Base-by-base conservation (phyloP, 257 asterid species). In the Ocimum tenuiflorum region DNA sequence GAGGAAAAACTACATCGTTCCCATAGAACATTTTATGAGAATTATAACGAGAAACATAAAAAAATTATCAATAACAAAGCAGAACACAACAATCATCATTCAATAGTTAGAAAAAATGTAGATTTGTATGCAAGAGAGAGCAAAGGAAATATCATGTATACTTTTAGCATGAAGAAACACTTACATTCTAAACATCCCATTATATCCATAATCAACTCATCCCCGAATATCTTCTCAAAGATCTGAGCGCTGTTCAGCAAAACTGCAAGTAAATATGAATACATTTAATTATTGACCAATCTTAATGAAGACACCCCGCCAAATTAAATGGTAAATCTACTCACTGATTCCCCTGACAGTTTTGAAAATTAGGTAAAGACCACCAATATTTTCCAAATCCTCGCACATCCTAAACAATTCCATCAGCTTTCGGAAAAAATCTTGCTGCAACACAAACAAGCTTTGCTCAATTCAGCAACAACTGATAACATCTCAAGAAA, bases 171-270 rank as follows among this genome's bases (percentile, higher is more conserved):
- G 74, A 41, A 48, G 73, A 68, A 63, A 62, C 54, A 69, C 91
- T 81, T 81, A 94, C 99, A 85, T 77, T 94, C 99, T 62, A 94
- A 86, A 82, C 96, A 88, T 69, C 99, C 99, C 64, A 94, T 86
- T 71, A 90, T 72, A 79, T 94, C 96, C 85, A 90, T 83, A 43
- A 94, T 83, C 82, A 84, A 79, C 69, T 94, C 97, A 83, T 94
- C 97, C 68, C 94, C 95, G 8, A 94, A 85, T 69, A 94, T 81
- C 76, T 84, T 94, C 76, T 94, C 99, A 83, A 86, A 90, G 72
- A 90, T 86, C 82, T 81, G 96, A 45, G 95, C 46, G 63, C 80
- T 94, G 75, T 94, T 90, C 51, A 94, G 85, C 63, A 86, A 63
- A 81, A 89, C 99, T 94, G 96, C 95, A 87, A 56, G 59, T 20